Evolutionary conservation across 164 flowering plant genomes (phyloP).

Genomic region (Stephania cephalantha): DNA sequence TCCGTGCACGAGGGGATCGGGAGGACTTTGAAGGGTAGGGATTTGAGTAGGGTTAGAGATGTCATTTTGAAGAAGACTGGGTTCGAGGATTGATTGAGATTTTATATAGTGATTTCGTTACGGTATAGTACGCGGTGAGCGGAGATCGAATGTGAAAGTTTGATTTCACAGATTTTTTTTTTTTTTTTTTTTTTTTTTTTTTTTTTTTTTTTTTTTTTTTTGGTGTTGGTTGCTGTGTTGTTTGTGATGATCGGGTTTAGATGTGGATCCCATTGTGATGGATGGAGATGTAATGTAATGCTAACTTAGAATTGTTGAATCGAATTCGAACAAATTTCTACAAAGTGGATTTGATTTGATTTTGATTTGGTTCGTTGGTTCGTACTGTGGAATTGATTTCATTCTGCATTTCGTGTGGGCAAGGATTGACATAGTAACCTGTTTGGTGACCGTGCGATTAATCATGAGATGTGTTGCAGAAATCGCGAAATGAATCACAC

Average conservation of each 20-base stretch:
- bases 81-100: conserved; percentile 22
- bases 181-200: not conserved
- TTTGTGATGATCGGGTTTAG: no score
- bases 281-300: not conserved
- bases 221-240: not conserved
- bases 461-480: no score
- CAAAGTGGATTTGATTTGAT: no score
- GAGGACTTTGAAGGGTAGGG: conserved; percentile 33
- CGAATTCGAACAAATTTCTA: no score
- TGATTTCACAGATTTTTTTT: not conserved
- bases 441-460: not conserved
- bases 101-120: no score
- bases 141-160: not conserved
- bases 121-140: not conserved
- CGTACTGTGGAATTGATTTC: not conserved
- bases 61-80: conserved; percentile 31
- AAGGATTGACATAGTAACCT: not conserved
- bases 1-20: conserved; percentile 32
- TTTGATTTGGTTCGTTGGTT: no score
- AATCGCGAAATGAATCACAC: not conserved
- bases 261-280: no score
- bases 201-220: not conserved
- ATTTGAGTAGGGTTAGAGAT: conserved; percentile 28
- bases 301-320: not conserved
- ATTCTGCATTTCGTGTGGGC: not conserved